Evolutionary conservation across 176 grass and related monocot species (phyloP).

Genomic region (Zea mays): DNA sequence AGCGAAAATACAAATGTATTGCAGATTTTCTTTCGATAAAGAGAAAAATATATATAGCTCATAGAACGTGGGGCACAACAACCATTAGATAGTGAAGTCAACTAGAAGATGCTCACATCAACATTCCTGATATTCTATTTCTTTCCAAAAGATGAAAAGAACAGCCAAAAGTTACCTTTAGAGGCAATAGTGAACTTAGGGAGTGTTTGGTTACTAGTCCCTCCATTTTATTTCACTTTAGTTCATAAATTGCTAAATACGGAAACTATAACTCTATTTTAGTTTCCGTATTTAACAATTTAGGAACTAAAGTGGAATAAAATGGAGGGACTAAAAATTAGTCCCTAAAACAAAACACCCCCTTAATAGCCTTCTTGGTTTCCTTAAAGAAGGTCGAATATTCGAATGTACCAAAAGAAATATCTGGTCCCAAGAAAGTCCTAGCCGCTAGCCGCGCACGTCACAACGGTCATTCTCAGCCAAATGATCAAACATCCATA

Average conservation of each 20-base stretch:
- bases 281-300: too few relatives aligned
- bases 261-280: too few relatives aligned
- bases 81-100: slow-evolving; percentile 13
- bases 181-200: background rate
- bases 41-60: background rate
- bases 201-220: too few relatives aligned
- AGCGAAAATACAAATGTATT: background rate
- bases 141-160: background rate
- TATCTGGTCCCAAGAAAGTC: background rate
- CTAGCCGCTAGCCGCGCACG: background rate
- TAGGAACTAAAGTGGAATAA: too few relatives aligned
- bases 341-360: too few relatives aligned
- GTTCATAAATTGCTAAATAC: too few relatives aligned
- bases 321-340: too few relatives aligned
- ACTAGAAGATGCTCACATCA: slow-evolving; percentile 19
- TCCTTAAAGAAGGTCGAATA: background rate
- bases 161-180: slow-evolving; percentile 1
- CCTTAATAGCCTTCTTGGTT: background rate
- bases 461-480: slow-evolving; percentile 1
- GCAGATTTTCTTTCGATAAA: background rate
- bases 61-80: background rate
- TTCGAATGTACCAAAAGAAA: slow-evolving; percentile 16
- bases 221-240: too few relatives aligned
- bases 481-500: background rate
- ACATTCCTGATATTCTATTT: slow-evolving; percentile 12